Conservation (phyloP, 257 asterid species). For the Jacaranda copaia region DNA sequence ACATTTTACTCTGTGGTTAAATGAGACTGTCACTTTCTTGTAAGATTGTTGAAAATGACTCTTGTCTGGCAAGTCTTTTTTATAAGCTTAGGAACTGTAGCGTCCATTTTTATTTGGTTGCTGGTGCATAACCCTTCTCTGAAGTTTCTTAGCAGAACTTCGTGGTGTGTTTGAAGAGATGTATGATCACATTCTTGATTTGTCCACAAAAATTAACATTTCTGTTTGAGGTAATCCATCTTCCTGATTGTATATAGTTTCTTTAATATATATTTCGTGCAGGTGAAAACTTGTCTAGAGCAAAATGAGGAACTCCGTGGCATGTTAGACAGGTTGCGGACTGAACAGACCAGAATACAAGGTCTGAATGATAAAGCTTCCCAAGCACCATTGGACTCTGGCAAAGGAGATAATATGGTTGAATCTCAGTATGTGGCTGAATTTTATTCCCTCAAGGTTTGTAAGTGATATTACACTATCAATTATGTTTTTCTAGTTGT, state of each 20-base stretch:
- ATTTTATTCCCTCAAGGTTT: slow-evolving; percentile 69
- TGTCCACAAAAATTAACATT: slow-evolving; percentile 9
- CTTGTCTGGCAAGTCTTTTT: not conserved
- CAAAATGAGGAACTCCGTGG: slow-evolving; percentile 90
- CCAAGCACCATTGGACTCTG: slow-evolving; percentile 43
- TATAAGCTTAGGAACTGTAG: not conserved
- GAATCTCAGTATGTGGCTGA: slow-evolving; percentile 55
- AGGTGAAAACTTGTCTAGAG: slow-evolving; percentile 82
- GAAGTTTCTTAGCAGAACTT: not conserved
- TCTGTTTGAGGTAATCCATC: not conserved
- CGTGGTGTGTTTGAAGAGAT: slow-evolving; percentile 12
- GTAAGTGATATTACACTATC: slow-evolving; percentile 28
- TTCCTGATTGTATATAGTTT: slow-evolving; percentile 6
- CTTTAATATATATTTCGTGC: slow-evolving; percentile 33
- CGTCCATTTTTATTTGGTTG: slow-evolving; percentile 9
- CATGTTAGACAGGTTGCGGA: slow-evolving; percentile 70
- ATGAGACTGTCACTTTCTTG: not conserved
- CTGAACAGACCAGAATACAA: slow-evolving; percentile 57
- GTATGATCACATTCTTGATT: slow-evolving; percentile 12
- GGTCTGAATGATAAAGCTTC: slow-evolving; percentile 46
- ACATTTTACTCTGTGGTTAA: slow-evolving; percentile 16
- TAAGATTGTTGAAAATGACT: not conserved
- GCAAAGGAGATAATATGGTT: slow-evolving; percentile 44
- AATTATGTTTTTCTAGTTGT: not conserved
- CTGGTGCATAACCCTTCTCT: not conserved